Percentiles rank a stretch among this genome's conserved stretches.
These are phyloP conservation scores for Colletotrichum costaricense DNA, from an alignment of 2,329 filamentous ascomycete species.

Conservation along the genomic window DNA sequence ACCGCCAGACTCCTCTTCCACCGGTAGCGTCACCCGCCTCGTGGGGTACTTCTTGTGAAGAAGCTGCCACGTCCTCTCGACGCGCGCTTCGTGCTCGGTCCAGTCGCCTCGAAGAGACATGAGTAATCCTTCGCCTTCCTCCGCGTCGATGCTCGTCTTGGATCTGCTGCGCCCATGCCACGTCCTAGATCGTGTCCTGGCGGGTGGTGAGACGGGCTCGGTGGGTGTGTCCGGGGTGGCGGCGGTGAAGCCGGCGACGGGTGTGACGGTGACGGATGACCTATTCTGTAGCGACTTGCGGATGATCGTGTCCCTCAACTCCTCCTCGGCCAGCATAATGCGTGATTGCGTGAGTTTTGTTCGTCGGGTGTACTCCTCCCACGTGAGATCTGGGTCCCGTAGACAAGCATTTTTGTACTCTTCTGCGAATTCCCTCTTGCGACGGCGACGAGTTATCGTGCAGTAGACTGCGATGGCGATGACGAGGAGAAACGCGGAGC, in stretches of 20 bases:
- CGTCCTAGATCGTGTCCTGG: constrained; percentile 16
- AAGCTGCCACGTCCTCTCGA: constrained; percentile 32
- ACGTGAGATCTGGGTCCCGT: constrained; percentile 25
- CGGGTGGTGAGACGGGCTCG: constrained; percentile 23
- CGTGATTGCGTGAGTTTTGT: constrained; percentile 23
- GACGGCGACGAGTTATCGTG: background rate
- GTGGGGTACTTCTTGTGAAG: constrained; percentile 33
- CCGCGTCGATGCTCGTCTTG: background rate
- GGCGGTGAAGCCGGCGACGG: background rate
- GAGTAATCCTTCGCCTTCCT: constrained; percentile 17
- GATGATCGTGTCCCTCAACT: constrained; percentile 22
- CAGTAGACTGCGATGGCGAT: background rate
- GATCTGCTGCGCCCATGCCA: constrained; percentile 20
- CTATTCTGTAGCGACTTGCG: constrained; percentile 28
- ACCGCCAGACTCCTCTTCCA: constrained; percentile 16
- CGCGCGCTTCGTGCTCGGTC: constrained; percentile 27
- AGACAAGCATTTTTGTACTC: constrained; percentile 15
- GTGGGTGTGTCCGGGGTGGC: background rate
- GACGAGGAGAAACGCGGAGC: background rate
- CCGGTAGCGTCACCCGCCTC: constrained; percentile 20
- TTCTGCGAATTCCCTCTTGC: background rate
- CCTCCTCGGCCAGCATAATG: constrained; percentile 24
- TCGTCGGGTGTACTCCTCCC: constrained; percentile 22
- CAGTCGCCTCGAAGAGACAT: constrained; percentile 21
- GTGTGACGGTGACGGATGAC: background rate